phyloP scores from a whole-genome alignment of 164 flowering plant genomes.

The Santalum album region DNA sequence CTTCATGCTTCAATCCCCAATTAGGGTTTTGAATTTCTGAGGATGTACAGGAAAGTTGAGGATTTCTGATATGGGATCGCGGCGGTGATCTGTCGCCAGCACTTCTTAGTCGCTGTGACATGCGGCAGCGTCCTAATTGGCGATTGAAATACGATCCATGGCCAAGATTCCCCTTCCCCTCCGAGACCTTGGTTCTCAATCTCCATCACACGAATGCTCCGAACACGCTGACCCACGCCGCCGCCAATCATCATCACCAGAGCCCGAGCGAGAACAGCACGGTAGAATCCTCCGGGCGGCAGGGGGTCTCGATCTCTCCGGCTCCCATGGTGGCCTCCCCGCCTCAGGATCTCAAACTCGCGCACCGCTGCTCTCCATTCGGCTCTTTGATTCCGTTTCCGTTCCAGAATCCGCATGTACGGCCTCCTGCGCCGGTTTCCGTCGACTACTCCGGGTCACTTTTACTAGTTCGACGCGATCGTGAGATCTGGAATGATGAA shows the following conservation, averaged over 20 bases:
- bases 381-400: slow-evolving; percentile 20
- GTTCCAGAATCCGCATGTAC: slow-evolving; percentile 13
- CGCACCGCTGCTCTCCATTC: background rate
- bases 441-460: slow-evolving; percentile 7
- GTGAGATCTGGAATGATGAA: slow-evolving; percentile 6
- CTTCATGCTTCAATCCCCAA: too few species aligned
- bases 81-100: too few species aligned
- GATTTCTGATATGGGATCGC: too few species aligned
- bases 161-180: slow-evolving; percentile 37
- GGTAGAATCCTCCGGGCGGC: slow-evolving; percentile 38
- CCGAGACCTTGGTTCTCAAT: slow-evolving; percentile 10
- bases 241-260: slow-evolving; percentile 1
- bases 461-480: slow-evolving; percentile 19
- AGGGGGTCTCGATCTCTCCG: slow-evolving; percentile 13
- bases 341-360: slow-evolving; percentile 33
- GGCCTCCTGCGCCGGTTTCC: slow-evolving; percentile 3
- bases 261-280: slow-evolving; percentile 57
- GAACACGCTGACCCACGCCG: too few species aligned
- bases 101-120: too few species aligned
- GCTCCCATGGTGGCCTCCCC: slow-evolving; percentile 17
- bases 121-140: too few species aligned
- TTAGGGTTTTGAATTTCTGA: too few species aligned
- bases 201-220: too few species aligned
- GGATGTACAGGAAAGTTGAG: too few species aligned
- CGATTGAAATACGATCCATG: too few species aligned